Evolutionary conservation across 805 yeast species (phyloP), one percentile per base, ranked within the genome.

Genomic region (Myxozyma neglecta): DNA sequence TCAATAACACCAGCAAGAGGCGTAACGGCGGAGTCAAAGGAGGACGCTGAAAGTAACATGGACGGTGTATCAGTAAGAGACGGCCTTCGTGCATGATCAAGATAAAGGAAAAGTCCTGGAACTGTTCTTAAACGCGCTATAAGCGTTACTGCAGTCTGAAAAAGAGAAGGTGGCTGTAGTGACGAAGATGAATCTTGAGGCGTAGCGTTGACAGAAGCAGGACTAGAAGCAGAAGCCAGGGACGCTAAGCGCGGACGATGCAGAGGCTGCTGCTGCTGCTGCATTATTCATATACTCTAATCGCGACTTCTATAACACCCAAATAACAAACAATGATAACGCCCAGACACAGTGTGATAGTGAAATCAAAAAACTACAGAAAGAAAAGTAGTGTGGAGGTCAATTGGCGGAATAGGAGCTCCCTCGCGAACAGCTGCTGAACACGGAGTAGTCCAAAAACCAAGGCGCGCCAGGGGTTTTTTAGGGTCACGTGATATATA

Each of bases 1-100:
- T 42, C 56, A 3, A 40, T 18, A 89, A 70, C 79, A 73, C 50
- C 75, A 68, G 11, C 73, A 70, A 64, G 72, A 75, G 91, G 87
- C 42, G 80, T 81, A 80, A 90, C 80, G 18, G 87, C 91, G 0
- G 88, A 84, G 35, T 77, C 78, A 29, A 80, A 73, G 71, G 94
- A 85, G 43, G 67, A 57, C 42, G 64, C 66, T 2, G 64, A 55
- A 13, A 63, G 53, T n/a, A 47, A 48, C 63, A 57, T 52, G 5
- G 67, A 51, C n/a, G 60, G 61, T 2, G 59, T 56, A 51, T 63
- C 53, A 60, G 65, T 56, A 32, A 61, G 67, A n/a, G 61, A 40
- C 6, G 68, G 53, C 10, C 24, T 18, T 16, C 62, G 57, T 14
- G 68, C 70, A 40, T 62, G 52, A 10, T 51, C 48, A 16, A 57